Conservation (phyloP, 768 basidiomycete genomes). For the Hericium erinaceus region DNA sequence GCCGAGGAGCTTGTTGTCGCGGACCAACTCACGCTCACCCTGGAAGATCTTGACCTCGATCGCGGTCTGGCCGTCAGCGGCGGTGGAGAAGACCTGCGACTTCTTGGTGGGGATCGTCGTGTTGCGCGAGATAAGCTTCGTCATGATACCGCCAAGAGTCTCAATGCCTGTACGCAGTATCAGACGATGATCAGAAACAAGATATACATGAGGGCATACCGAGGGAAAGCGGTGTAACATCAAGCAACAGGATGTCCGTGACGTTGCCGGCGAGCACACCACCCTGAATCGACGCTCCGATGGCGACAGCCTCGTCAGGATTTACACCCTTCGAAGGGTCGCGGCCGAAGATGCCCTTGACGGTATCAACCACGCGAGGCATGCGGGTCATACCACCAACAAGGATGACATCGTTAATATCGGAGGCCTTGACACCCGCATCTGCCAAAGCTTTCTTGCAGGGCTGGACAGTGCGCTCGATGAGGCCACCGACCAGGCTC, state of each 20-base stretch:
- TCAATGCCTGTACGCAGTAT: conserved; percentile 51
- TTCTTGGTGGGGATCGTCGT: conserved; percentile 99
- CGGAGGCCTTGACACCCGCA: conserved; percentile 86
- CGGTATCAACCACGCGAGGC: conserved; percentile 91
- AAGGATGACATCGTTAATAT: conserved; percentile 94
- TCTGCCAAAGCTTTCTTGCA: conserved; percentile 96
- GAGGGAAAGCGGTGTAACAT: conserved; percentile 94
- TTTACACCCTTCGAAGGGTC: conserved; percentile 99
- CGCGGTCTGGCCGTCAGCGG: conserved; percentile 98
- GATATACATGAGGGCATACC: conserved; percentile 36
- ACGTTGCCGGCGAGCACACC: conserved; percentile 96
- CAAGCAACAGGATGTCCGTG: conserved; percentile 88
- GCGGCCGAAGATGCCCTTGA: conserved; percentile 88
- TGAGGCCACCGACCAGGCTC: conserved; percentile 67
- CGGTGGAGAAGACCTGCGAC: conserved; percentile 97
- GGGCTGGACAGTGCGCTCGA: conserved; percentile 87
- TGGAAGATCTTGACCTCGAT: conserved; percentile 99
- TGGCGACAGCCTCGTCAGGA: conserved; percentile 98
- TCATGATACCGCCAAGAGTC: conserved; percentile 99
- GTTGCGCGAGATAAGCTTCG: conserved; percentile 95
- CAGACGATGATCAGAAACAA: neutral
- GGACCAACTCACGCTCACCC: conserved; percentile 97
- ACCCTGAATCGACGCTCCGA: conserved; percentile 96
- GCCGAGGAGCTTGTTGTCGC: conserved; percentile 97
- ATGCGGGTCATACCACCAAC: conserved; percentile 99